These are phyloP conservation scores for Solanum chaucha DNA, from an alignment of 257 asterid genomes.

Conservation along the genomic window DNA sequence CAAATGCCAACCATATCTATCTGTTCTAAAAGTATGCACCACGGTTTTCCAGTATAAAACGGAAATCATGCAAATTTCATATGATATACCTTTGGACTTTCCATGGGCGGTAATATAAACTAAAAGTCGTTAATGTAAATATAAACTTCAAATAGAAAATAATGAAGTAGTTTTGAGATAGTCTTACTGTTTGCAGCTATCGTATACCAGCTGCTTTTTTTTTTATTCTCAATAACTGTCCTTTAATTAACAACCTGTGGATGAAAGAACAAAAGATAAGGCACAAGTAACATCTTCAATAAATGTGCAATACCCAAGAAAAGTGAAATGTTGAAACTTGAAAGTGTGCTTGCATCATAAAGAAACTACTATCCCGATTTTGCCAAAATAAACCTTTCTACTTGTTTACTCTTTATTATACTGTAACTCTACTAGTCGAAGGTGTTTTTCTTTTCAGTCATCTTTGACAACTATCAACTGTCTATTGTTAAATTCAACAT, in stretches of 20 bases:
- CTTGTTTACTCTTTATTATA: neutral
- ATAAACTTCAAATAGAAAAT: neutral
- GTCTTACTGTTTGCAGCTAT: conserved; percentile 9
- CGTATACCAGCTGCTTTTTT: neutral
- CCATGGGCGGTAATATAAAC: neutral
- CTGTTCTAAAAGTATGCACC: neutral
- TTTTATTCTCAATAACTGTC: neutral
- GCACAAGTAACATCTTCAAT: neutral
- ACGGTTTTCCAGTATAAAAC: neutral
- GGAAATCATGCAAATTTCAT: neutral
- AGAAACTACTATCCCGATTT: neutral
- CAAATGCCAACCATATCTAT: neutral
- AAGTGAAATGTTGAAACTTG: neutral
- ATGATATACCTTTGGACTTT: neutral
- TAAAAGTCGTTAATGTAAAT: neutral
- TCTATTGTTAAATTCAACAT: neutral
- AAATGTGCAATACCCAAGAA: neutral
- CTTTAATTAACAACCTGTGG: conserved; percentile 7
- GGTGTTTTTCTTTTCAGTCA: neutral
- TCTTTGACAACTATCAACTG: neutral
- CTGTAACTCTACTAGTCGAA: neutral
- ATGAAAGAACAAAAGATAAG: neutral
- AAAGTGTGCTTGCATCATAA: neutral
- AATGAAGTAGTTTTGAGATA: neutral
- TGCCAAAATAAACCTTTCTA: neutral